Evolutionary conservation across 768 basidiomycete genomes (phyloP).

Genomic region (Calocera viscosa): DNA sequence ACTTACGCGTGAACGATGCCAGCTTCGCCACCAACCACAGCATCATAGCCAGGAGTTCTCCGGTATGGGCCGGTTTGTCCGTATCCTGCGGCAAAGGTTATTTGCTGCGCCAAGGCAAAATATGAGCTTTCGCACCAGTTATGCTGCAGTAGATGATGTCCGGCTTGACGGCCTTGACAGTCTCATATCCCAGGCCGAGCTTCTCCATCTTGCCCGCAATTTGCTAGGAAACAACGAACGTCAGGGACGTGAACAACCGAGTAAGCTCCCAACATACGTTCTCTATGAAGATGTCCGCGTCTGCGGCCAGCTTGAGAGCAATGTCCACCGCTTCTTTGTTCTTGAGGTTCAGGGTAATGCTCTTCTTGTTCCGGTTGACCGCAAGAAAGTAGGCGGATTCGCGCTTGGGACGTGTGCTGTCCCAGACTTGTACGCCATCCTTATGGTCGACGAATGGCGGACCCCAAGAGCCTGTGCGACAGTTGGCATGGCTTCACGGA

Average conservation of each 20-base stretch:
- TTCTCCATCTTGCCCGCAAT: constrained; percentile 78
- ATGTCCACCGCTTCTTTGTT: constrained; percentile 61
- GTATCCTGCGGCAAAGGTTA: constrained; percentile 42
- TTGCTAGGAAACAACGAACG: too few relatives aligned
- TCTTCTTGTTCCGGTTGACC: constrained; percentile 79
- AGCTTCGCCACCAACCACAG: constrained; percentile 76
- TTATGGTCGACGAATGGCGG: constrained; percentile 33
- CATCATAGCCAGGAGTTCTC: constrained; percentile 76
- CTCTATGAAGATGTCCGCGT: constrained; percentile 78
- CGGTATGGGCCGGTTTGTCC: constrained; percentile 85
- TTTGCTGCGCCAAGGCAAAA: constrained; percentile 2
- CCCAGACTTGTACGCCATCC: too few relatives aligned
- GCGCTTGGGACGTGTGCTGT: too few relatives aligned
- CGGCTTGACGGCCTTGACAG: constrained; percentile 64
- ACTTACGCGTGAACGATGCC: constrained; percentile 87
- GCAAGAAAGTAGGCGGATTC: constrained; percentile 91
- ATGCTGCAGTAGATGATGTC: constrained; percentile 78
- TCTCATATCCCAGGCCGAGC: constrained; percentile 77
- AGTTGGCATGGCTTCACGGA: too few relatives aligned
- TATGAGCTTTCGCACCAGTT: constrained; percentile 41
- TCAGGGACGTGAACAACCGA: too few relatives aligned
- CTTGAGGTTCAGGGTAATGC: constrained; percentile 84
- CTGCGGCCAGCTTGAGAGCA: constrained; percentile 51
- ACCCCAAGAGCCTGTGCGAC: constrained; percentile 49
- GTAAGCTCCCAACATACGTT: too few relatives aligned